Evolutionary conservation across 495 filamentous ascomycete genomes (phyloP), one percentile per base, ranked within the genome.

Genomic region (Hypoxylon rickii): DNA sequence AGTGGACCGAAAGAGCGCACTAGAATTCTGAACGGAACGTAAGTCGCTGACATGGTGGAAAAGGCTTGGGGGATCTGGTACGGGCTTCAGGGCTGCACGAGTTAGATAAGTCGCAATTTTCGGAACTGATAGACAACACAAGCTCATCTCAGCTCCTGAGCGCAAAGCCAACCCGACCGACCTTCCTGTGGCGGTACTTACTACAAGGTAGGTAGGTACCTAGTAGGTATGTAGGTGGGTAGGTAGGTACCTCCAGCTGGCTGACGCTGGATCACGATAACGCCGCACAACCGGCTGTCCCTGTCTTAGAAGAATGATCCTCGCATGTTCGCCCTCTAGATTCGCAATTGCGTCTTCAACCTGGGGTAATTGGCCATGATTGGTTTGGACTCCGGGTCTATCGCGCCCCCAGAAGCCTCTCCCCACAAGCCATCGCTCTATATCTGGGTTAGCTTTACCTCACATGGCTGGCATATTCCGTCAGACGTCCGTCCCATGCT

Each of bases 11-110:
- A n/a, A 26, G 53, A 54, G 53, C 54, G 22, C 61, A 64, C 65
- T 67, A 67, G 61, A 67, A 56, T 59, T 61, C 42, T 47, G 15
- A 59, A 65, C 61, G 64, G 61, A 53, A 61, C 45, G 18, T 24
- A 31, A 54, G 24, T 37, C 26, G 53, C 59, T 63, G 59, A 63
- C 59, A 63, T 63, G 58, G n/a, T n/a, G n/a, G n/a, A n/a, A n/a
- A n/a, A n/a, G n/a, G n/a, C n/a, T n/a, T n/a, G n/a, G n/a, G n/a
- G n/a, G n/a, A n/a, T n/a, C n/a, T n/a, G n/a, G n/a, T n/a, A n/a
- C n/a, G n/a, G n/a, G n/a, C n/a, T n/a, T n/a, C n/a, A n/a, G n/a
- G n/a, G n/a, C n/a, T n/a, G n/a, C n/a, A n/a, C n/a, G n/a, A n/a
- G n/a, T n/a, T n/a, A n/a, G n/a, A n/a, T n/a, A n/a, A n/a, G n/a